These are phyloP conservation scores for Termitomyces sp. DNA, from an alignment of 768 basidiomycete species.

Conservation along the genomic window DNA sequence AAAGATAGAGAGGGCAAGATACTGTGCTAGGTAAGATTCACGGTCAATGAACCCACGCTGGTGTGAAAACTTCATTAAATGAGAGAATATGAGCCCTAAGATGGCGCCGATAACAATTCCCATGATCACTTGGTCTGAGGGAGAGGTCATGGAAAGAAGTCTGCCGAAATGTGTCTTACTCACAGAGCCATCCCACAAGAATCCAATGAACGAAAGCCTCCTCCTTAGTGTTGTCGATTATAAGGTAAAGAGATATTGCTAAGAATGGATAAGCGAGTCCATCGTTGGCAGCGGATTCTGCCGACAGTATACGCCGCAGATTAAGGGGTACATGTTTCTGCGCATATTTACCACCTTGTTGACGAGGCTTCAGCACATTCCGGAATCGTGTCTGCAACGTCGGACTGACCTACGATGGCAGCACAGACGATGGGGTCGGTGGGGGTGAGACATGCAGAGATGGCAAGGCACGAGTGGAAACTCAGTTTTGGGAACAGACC, in stretches of 20 bases:
- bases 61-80: constrained; percentile 68
- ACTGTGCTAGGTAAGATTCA: constrained; percentile 87
- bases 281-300: constrained; percentile 94
- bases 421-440: constrained; percentile 95
- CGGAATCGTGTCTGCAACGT: neutral
- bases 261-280: constrained; percentile 94
- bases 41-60: constrained; percentile 61
- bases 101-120: constrained; percentile 62
- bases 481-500: constrained; percentile 66
- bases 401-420: constrained; percentile 58
- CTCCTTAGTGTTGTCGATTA: constrained; percentile 54
- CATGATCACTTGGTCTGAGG: constrained; percentile 71
- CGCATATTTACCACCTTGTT: constrained; percentile 64
- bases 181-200: constrained; percentile 78
- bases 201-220: constrained; percentile 82
- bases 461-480: constrained; percentile 73
- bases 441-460: constrained; percentile 87
- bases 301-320: constrained; percentile 75
- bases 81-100: constrained; percentile 60
- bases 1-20: constrained; percentile 65
- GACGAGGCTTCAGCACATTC: too few relatives aligned
- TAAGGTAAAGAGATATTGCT: constrained; percentile 79
- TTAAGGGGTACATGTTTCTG: constrained; percentile 64
- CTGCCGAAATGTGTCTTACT: constrained; percentile 9
- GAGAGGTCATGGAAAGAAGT: neutral